These are phyloP conservation scores for Lasiodiplodia hormozganensis DNA, from an alignment of 2,329 filamentous ascomycete genomes.

Conservation along the genomic window DNA sequence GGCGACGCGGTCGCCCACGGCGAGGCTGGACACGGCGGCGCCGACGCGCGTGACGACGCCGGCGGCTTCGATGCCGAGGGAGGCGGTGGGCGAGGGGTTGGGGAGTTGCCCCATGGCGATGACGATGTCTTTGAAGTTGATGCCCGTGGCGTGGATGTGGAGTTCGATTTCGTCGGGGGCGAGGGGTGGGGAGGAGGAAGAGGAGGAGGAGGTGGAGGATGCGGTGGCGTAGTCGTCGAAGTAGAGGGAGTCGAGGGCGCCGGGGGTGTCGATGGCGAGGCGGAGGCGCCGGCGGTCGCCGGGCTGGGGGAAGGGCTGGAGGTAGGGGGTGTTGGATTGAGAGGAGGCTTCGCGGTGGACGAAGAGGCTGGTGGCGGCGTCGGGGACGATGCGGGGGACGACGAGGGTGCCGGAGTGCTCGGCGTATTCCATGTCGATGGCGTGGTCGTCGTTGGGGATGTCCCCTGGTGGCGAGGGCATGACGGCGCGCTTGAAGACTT, in stretches of 20 bases:
- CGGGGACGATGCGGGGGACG: conserved; percentile 22
- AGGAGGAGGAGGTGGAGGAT: too few relatives aligned
- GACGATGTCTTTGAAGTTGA: conserved; percentile 31
- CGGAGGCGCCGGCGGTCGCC: conserved; percentile 11
- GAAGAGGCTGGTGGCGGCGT: conserved; percentile 19
- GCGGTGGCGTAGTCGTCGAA: conserved; percentile 13
- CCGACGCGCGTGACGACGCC: conserved; percentile 35
- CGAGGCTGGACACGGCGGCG: conserved; percentile 21
- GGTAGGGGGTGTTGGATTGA: background rate
- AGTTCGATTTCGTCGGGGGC: conserved; percentile 41
- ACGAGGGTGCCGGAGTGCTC: conserved; percentile 18
- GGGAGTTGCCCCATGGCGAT: conserved; percentile 35
- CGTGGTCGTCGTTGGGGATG: background rate
- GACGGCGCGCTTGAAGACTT: conserved; percentile 17
- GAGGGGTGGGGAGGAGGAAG: background rate
- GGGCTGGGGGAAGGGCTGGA: conserved; percentile 13
- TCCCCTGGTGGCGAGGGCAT: background rate
- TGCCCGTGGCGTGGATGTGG: conserved; percentile 24
- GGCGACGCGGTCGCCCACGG: conserved; percentile 31
- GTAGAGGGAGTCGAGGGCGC: conserved; percentile 22
- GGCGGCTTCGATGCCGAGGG: conserved; percentile 32
- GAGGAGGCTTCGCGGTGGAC: conserved; percentile 11
- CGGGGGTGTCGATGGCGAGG: conserved; percentile 21
- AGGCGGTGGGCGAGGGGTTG: conserved; percentile 31
- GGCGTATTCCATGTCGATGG: conserved; percentile 25